These are phyloP conservation scores for Urostyla sp. DNA, from an alignment of 73 alveolate genomes.

Conservation along the genomic window DNA sequence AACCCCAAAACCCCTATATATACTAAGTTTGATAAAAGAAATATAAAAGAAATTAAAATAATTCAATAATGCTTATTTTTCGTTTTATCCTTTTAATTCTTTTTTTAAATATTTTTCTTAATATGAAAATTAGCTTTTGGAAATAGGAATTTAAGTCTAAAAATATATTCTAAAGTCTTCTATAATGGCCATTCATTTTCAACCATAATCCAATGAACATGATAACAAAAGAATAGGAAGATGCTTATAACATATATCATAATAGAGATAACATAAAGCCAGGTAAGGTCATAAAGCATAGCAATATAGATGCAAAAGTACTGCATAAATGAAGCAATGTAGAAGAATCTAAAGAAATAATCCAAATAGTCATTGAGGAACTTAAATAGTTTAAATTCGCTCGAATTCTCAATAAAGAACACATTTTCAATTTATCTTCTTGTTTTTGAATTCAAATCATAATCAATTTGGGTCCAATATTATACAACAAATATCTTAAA, in stretches of 20 bases:
- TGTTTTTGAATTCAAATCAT: conserved; percentile 10
- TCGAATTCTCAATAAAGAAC: conserved; percentile 25
- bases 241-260: neutral
- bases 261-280: conserved; percentile 6
- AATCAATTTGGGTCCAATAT: conserved; percentile 16
- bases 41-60: no score
- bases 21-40: no score
- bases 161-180: no score
- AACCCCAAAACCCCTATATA: no score
- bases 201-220: no score
- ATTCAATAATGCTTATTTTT: no score
- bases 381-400: conserved; percentile 8
- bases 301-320: neutral
- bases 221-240: no score
- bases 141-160: no score
- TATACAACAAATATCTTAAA: conserved; percentile 7
- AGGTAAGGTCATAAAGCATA: neutral
- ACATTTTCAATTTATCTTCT: conserved; percentile 16
- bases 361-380: neutral
- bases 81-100: no score
- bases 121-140: no score
- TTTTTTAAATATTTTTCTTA: no score
- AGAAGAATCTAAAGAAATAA: conserved; percentile 13
- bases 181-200: no score
- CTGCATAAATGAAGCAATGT: neutral